phyloP scores from a whole-genome alignment of 225 moss, liverwort and hornwort species.

The Neckera pumila region DNA sequence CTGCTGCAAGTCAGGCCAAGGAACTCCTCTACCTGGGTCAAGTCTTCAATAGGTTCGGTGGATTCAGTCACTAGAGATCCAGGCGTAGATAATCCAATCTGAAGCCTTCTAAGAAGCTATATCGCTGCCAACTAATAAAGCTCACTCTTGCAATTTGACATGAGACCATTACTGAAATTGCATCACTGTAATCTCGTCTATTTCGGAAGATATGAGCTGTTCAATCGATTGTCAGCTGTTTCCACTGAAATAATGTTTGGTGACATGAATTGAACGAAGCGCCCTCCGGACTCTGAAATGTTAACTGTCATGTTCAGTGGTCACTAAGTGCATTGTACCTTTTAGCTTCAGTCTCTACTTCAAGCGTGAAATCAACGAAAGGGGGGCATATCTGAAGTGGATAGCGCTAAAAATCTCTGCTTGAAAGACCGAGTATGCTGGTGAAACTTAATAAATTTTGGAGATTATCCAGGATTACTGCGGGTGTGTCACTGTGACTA shows the following conservation, averaged over 20 bases:
- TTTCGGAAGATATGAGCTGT: neutral
- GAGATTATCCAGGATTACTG: conserved; percentile 69
- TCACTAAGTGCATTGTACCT: neutral
- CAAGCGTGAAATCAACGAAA: neutral
- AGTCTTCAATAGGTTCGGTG: neutral
- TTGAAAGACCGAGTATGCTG: conserved; percentile 20
- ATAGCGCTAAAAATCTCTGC: conserved; percentile 20
- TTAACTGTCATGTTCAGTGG: neutral
- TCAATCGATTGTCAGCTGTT: neutral
- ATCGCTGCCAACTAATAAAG: neutral
- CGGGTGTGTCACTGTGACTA: conserved; percentile 36
- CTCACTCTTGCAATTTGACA: neutral
- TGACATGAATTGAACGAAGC: conserved; percentile 10
- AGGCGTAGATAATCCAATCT: neutral
- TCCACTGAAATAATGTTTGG: neutral
- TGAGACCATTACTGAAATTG: neutral
- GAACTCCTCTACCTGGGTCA: neutral
- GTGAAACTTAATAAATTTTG: conserved; percentile 25
- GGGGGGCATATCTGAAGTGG: neutral
- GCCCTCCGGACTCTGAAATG: neutral
- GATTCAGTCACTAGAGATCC: neutral
- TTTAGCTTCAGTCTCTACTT: neutral
- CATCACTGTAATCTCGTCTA: neutral
- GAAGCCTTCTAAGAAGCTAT: neutral
- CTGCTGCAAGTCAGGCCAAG: neutral